Evolutionary conservation across 768 basidiomycete species (phyloP), one percentile per base, ranked within the genome.

Genomic region (Agrocybe pediades): DNA sequence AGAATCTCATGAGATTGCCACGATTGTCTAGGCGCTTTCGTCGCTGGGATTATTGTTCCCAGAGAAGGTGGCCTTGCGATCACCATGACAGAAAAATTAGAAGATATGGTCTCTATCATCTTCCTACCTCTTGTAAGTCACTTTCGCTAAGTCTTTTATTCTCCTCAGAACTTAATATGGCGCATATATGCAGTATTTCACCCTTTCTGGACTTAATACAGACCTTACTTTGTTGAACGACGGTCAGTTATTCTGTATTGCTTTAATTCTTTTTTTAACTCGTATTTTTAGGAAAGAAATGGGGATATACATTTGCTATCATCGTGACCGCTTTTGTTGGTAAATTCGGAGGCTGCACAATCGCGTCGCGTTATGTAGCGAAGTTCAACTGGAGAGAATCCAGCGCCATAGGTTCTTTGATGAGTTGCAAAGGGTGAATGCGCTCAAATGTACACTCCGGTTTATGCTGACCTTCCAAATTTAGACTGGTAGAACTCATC

Each of bases 391-490:
- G 84, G 83, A 78, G 96, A 33, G 96, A 98, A 65, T 71, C 88
- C 0, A 78, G 84, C 29, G 86, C 94, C 0, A 87, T 98, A 46
- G 97, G 97, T 0, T 86, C 90, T 13, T 68, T 98, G 47, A 98
- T 99, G 95, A 90, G 87, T 64, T 96, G 95, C 66, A 95, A 98
- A 79, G 95, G 93, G 89, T 89, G 53, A 29, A 76, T 27, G 36
- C 27, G 11, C 6, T 13, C 20, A 6, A 16, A 27, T 16, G 19
- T 41, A 2, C n/a, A 33, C 25, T 8, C 23, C 5, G 6, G n/a
- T n/a, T 7, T 27, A 36, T 47, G 11, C 47, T 49, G 24, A 33
- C 16, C 23, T 49, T 16, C 9, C 9, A 15, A 9, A 46, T 3
- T 36, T 36, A 91, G 89, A 20, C 78, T 97, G 4, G 90, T 98